These are phyloP conservation scores for Penicillium waksmanii DNA, from an alignment of 495 filamentous ascomycete genomes.

Conservation along the genomic window DNA sequence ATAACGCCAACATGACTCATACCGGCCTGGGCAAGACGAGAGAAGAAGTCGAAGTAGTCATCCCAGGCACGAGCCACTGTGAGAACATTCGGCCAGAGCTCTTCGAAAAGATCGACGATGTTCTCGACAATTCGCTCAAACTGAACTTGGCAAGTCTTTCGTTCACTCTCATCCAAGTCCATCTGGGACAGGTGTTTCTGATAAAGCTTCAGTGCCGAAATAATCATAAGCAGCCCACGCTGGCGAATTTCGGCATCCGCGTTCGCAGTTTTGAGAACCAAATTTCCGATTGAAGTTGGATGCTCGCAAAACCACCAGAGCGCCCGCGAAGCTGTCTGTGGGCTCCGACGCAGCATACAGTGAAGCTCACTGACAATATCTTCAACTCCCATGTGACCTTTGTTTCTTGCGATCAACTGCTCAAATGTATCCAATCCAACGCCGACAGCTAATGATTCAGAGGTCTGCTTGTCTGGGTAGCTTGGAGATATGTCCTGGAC, in stretches of 20 bases:
- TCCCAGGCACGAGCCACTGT: slow-evolving; percentile 68
- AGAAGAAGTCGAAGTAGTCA: slow-evolving; percentile 76
- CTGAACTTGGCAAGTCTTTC: slow-evolving; percentile 30
- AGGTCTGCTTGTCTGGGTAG: slow-evolving; percentile 53
- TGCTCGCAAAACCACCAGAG: slow-evolving; percentile 66
- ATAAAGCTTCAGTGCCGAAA: slow-evolving; percentile 52
- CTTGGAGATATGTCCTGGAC: slow-evolving; percentile 42
- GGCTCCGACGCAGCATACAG: slow-evolving; percentile 49
- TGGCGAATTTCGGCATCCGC: slow-evolving; percentile 55
- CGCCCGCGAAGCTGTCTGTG: slow-evolving; percentile 40
- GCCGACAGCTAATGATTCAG: slow-evolving; percentile 65
- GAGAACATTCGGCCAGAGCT: slow-evolving; percentile 60
- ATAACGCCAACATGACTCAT: slow-evolving; percentile 55
- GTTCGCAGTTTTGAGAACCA: slow-evolving; percentile 69
- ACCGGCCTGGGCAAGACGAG: slow-evolving; percentile 61
- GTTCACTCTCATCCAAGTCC: slow-evolving; percentile 35
- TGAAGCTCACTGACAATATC: slow-evolving; percentile 57
- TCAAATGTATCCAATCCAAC: slow-evolving; percentile 76
- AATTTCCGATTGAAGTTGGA: slow-evolving; percentile 60
- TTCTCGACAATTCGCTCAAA: slow-evolving; percentile 52
- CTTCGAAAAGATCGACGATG: slow-evolving; percentile 56
- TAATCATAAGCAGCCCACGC: slow-evolving; percentile 58
- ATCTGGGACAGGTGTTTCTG: slow-evolving; percentile 48
- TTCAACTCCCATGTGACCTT: slow-evolving; percentile 68
- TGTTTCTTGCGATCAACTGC: slow-evolving; percentile 74